Evolutionary conservation across 2,329 filamentous ascomycete species (phyloP).

Genomic region (Fusarium piperis): DNA sequence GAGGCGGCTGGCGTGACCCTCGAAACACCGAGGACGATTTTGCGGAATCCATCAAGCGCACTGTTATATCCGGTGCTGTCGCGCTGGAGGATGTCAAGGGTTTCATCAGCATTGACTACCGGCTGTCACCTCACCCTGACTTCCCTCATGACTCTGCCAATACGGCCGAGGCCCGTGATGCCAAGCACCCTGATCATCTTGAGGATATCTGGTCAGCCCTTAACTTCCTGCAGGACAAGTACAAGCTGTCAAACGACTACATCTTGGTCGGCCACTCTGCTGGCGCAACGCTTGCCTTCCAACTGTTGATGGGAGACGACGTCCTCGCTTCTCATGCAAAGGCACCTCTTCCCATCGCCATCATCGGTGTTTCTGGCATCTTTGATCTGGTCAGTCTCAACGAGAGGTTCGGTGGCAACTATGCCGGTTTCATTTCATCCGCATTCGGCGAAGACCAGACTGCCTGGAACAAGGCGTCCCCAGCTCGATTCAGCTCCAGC

Average conservation of each 20-base stretch:
- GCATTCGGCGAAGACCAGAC: conserved; percentile 67
- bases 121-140: conserved; percentile 64
- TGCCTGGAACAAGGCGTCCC: conserved; percentile 66
- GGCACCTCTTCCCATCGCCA: conserved; percentile 56
- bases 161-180: conserved; percentile 51
- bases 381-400: conserved; percentile 70
- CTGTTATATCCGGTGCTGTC: conserved; percentile 47
- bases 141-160: conserved; percentile 49
- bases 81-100: conserved; percentile 59
- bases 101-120: conserved; percentile 72
- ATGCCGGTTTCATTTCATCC: conserved; percentile 64
- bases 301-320: conserved; percentile 61
- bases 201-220: conserved; percentile 65
- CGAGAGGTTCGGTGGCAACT: conserved; percentile 57
- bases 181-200: conserved; percentile 68
- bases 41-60: conserved; percentile 53
- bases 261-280: conserved; percentile 71
- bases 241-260: conserved; percentile 60
- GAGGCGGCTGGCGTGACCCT: conserved; percentile 72
- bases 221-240: conserved; percentile 55
- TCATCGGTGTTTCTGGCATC: conserved; percentile 73
- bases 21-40: conserved; percentile 58
- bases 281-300: conserved; percentile 71
- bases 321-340: conserved; percentile 40
- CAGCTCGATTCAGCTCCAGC: conserved; percentile 54